phyloP scores from a whole-genome alignment of 2,329 filamentous ascomycete species.

The Cadophora luteo-olivacea region DNA sequence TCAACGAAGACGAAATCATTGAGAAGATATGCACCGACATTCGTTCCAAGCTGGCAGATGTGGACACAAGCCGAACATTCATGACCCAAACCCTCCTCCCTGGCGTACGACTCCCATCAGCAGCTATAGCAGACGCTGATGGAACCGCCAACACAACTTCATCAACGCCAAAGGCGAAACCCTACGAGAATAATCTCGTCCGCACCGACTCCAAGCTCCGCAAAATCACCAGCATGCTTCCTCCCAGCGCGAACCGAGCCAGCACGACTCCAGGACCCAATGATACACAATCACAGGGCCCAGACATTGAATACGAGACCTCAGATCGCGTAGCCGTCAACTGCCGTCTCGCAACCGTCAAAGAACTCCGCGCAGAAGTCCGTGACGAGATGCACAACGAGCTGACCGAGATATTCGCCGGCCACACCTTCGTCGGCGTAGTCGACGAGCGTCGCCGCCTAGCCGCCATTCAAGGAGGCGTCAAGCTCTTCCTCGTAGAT shows the following conservation, averaged over 20 bases:
- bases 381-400: slow-evolving; percentile 83
- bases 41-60: slow-evolving; percentile 76
- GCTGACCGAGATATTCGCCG: slow-evolving; percentile 84
- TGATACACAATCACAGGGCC: slow-evolving; percentile 39
- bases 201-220: slow-evolving; percentile 87
- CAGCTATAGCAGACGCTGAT: slow-evolving; percentile 37
- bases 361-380: slow-evolving; percentile 81
- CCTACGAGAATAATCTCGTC: slow-evolving; percentile 86
- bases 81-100: slow-evolving; percentile 90
- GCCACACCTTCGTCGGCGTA: slow-evolving; percentile 91
- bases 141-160: slow-evolving; percentile 26
- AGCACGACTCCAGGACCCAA: slow-evolving; percentile 38
- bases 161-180: slow-evolving; percentile 60
- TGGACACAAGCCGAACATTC: slow-evolving; percentile 94
- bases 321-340: slow-evolving; percentile 71
- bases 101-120: slow-evolving; percentile 56
- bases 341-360: slow-evolving; percentile 84
- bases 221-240: slow-evolving; percentile 97
- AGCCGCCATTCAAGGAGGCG: slow-evolving; percentile 90
- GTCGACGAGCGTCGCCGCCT: slow-evolving; percentile 87
- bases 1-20: slow-evolving; percentile 97
- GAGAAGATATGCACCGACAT: slow-evolving; percentile 84
- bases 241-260: slow-evolving; percentile 54
- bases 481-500: slow-evolving; percentile 91
- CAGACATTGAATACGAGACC: slow-evolving; percentile 72